Evolutionary conservation across 2,329 filamentous ascomycete genomes (phyloP).

Genomic region (Diaporthe destruens): DNA sequence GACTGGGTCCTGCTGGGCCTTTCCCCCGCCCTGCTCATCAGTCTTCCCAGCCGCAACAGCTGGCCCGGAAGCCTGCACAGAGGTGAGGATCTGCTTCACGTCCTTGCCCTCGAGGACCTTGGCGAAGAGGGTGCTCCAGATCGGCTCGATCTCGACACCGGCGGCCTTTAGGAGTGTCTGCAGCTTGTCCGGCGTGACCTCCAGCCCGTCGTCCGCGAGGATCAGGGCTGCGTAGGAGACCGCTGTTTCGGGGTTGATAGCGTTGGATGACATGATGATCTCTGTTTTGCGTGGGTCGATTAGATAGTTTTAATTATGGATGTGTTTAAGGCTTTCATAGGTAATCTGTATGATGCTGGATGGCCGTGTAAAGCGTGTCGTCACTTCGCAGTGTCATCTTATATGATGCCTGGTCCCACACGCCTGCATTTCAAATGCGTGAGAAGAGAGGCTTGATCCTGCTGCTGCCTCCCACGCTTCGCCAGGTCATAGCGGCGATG

Average conservation of each 20-base stretch:
- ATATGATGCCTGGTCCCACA: neutral
- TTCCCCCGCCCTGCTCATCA: neutral
- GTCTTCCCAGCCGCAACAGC: neutral
- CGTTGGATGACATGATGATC: neutral
- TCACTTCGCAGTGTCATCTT: neutral
- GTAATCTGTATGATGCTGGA: neutral
- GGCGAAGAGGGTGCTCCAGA: slow-evolving; percentile 1
- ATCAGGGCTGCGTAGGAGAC: slow-evolving; percentile 1
- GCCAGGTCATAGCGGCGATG: neutral
- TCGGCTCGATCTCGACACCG: neutral
- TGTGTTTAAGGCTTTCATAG: neutral
- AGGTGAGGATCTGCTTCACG: neutral
- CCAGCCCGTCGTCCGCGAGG: slow-evolving; percentile 1
- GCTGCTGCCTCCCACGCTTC: neutral
- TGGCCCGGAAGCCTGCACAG: neutral
- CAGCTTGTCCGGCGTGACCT: slow-evolving; percentile 6
- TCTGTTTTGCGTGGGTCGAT: neutral
- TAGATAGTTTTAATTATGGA: neutral
- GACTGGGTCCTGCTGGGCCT: neutral
- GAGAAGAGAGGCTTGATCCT: neutral
- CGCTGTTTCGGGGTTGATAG: neutral
- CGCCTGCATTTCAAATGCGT: neutral
- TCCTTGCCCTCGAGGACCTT: slow-evolving; percentile 8
- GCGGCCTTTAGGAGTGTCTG: neutral
- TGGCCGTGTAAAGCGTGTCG: neutral